phyloP scores from a whole-genome alignment of 176 grass and related monocot genomes.

The Musa acuminata region DNA sequence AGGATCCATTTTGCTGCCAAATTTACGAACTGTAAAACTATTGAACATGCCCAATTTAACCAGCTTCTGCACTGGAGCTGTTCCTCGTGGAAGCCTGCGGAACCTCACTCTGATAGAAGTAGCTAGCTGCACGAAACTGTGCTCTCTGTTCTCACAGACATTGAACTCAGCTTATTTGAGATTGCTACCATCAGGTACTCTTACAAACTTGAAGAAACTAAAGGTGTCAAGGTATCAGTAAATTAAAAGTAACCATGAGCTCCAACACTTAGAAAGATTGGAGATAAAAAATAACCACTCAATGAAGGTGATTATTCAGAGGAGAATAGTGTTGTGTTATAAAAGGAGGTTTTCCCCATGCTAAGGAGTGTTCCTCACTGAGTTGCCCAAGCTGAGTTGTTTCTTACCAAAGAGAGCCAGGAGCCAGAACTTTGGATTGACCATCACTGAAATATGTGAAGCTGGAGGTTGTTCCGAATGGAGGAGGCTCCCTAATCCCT shows the following conservation, averaged over 20 bases:
- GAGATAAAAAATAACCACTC: background rate
- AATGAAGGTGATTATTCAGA: conserved; percentile 10
- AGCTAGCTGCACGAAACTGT: background rate
- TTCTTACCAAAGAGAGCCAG: conserved; percentile 15
- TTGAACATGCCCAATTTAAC: background rate
- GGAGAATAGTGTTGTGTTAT: background rate
- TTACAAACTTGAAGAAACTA: conserved; percentile 12
- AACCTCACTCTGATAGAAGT: background rate
- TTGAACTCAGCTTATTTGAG: background rate
- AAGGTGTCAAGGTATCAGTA: background rate
- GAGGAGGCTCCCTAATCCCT: background rate
- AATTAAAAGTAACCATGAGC: background rate
- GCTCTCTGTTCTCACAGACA: background rate
- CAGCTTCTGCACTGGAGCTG: conserved; percentile 13
- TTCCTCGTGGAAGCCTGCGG: background rate
- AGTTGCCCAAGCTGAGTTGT: conserved; percentile 12
- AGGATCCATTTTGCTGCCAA: background rate
- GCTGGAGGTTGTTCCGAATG: background rate
- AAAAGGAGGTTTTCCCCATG: conserved; percentile 13
- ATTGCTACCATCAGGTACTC: background rate
- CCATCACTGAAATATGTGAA: conserved; percentile 13
- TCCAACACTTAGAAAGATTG: conserved; percentile 12
- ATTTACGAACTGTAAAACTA: conserved; percentile 2
- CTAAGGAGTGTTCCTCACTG: conserved; percentile 7
- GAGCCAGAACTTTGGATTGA: conserved; percentile 8